Evolutionary conservation across 2,329 filamentous ascomycete genomes (phyloP).

Genomic region (Zelopaecilomyces penicillatus): DNA sequence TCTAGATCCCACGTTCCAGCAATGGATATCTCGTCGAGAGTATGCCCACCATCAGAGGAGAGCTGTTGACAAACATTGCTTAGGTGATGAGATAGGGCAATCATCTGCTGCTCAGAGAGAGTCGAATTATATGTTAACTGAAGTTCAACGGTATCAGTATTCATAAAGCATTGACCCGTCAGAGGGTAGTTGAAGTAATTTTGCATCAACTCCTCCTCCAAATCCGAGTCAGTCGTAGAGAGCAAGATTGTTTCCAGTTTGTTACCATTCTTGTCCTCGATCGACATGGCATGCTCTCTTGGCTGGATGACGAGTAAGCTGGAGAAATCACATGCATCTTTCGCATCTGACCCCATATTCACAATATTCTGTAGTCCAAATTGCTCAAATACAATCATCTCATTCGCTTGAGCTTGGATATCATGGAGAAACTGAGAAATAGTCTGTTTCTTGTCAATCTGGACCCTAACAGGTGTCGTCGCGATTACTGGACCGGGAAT

Average conservation of each 20-base stretch:
- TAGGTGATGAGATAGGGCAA: neutral
- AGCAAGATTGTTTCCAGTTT: neutral
- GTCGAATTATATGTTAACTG: neutral
- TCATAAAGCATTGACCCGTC: constrained; percentile 1
- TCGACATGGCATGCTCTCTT: neutral
- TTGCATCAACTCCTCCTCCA: neutral
- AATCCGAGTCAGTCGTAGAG: neutral
- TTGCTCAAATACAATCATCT: neutral
- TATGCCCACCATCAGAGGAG: neutral
- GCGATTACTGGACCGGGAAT: constrained; percentile 16
- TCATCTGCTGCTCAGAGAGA: neutral
- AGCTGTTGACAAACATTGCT: neutral
- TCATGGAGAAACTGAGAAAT: neutral
- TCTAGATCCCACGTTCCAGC: neutral
- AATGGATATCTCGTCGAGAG: neutral
- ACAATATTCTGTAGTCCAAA: neutral
- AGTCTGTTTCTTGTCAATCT: constrained; percentile 3
- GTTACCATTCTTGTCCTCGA: neutral
- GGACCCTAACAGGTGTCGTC: constrained; percentile 2
- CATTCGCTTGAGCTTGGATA: neutral
- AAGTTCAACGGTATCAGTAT: neutral
- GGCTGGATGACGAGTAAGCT: constrained; percentile 2
- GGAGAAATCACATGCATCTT: constrained; percentile 1
- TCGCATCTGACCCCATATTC: constrained; percentile 1
- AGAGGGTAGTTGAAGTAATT: constrained; percentile 1